Conservation (phyloP, 2,329 filamentous ascomycete species). For the Colletotrichum filicis region DNA sequence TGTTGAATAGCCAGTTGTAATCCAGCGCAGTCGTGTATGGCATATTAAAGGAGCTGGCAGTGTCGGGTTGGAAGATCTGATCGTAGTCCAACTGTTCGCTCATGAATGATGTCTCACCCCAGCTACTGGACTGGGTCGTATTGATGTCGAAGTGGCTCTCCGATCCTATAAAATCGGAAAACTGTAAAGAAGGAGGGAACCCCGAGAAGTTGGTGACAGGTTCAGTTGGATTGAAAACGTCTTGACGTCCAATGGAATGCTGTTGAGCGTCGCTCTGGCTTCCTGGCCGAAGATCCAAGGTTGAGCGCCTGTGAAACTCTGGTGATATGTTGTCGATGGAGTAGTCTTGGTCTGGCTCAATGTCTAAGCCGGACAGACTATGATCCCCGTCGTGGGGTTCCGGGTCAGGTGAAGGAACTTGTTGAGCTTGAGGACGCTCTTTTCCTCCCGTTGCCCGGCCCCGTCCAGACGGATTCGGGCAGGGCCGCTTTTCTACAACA, state of each 20-base stretch:
- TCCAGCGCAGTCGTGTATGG: constrained; percentile 72
- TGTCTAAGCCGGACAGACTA: not conserved
- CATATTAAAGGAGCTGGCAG: constrained; percentile 73
- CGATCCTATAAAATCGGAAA: not conserved
- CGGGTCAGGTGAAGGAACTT: constrained; percentile 27
- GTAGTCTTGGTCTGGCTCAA: not conserved
- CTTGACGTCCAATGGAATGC: constrained; percentile 1
- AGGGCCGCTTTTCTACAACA: constrained; percentile 57
- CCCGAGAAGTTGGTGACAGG: constrained; percentile 5
- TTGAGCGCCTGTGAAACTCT: not conserved
- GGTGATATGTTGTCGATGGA: not conserved
- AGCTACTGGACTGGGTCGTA: constrained; percentile 2
- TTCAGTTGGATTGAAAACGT: not conserved
- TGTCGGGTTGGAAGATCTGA: constrained; percentile 69
- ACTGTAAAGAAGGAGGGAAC: constrained; percentile 8
- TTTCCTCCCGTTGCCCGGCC: not conserved
- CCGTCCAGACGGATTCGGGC: constrained; percentile 19
- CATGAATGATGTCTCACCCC: not conserved
- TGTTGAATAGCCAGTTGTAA: constrained; percentile 71
- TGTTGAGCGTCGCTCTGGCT: not conserved
- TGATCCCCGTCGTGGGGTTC: constrained; percentile 20
- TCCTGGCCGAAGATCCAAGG: constrained; percentile 2
- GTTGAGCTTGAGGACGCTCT: constrained; percentile 19
- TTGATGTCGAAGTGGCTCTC: not conserved
- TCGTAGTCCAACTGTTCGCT: constrained; percentile 50